Evolutionary conservation across 441 rosid genomes (phyloP), one percentile per base, ranked within the genome.

Genomic region (Theobroma grandiflorum): DNA sequence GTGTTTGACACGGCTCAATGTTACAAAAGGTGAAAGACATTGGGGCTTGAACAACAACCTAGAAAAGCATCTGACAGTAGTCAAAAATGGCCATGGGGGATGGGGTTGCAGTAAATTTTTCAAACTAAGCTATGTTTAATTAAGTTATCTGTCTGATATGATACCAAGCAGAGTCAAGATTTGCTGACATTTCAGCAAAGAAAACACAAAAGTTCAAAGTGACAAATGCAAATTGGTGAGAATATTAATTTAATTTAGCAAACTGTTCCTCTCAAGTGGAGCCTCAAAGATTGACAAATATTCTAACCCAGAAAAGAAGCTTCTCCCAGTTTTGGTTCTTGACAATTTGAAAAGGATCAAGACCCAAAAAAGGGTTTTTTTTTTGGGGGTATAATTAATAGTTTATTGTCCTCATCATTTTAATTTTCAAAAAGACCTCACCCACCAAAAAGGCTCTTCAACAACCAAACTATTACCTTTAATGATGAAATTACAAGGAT

Each of bases 161-260:
- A 15, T 57, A 74, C 58, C 83, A 70, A 63, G 20, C 47, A 69
- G 67, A 62, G 85, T 84, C 85, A 78, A 86, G 78, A 82, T 84
- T 78, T 82, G 83, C 74, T 82, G 62, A 70, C 74, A 70, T 31
- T 72, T 8, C 45, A 67, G 9, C n/a, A 43, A 42, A 66, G 72
- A 42, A 66, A 49, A 7, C 31, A 26, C 31, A 26, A 26, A 26
- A 26, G 31, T 20, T 57, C 65, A 12, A 64, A 37, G 11, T 6
- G 69, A 37, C 45, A 37, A 15, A 64, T 16, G 69, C 43, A 37
- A 15, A 15, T 64, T 16, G 35, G 63, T 71, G 58, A 49, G 15
- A 69, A 49, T 26, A 71, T 50, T 49, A 26, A 59, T 26, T 26
- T 26, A 26, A 26, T 26, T 26, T 26, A 26, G 43, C 43, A 64